A percentile compares a stretch with the other conserved stretches of the same genome.
Conservation (phyloP, 78 protist species). For the Andalucia godoyi region DNA sequence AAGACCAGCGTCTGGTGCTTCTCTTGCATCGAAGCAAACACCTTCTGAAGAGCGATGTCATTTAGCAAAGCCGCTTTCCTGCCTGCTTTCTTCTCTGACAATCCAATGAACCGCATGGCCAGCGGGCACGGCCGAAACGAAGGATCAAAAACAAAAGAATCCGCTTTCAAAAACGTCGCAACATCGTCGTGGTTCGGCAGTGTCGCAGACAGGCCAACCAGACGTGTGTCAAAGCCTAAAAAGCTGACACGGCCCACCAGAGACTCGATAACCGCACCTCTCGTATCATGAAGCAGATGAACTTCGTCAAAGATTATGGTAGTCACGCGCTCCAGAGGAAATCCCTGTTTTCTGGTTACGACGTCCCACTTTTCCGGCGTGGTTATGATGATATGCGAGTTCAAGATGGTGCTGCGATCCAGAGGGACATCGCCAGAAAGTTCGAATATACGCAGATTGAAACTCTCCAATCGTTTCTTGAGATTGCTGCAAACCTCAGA, state of each 20-base stretch:
- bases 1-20: constrained; percentile 85
- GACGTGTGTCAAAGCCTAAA: constrained; percentile 25
- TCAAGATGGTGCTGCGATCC: constrained; percentile 67
- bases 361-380: constrained; percentile 99
- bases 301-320: constrained; percentile 87
- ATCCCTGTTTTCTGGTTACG: constrained; percentile 90
- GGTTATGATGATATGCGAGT: constrained; percentile 89
- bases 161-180: constrained; percentile 70
- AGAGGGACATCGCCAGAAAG: constrained; percentile 93
- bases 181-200: constrained; percentile 98
- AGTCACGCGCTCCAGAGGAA: constrained; percentile 69
- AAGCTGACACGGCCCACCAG: constrained; percentile 78
- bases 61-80: constrained; percentile 76
- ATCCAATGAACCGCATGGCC: constrained; percentile 84
- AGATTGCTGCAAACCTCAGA: constrained; percentile 83
- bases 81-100: constrained; percentile 72
- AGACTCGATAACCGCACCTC: constrained; percentile 98
- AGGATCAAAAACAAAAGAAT: constrained; percentile 80
- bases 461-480: constrained; percentile 45
- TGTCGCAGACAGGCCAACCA: constrained; percentile 97
- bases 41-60: constrained; percentile 84
- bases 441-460: constrained; percentile 74
- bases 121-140: constrained; percentile 93
- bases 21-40: constrained; percentile 37
- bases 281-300: constrained; percentile 94